Evolutionary conservation across 2,329 filamentous ascomycete genomes (phyloP), one percentile per base, ranked within the genome.

Genomic region (Pseudocercospora fijiensis): DNA sequence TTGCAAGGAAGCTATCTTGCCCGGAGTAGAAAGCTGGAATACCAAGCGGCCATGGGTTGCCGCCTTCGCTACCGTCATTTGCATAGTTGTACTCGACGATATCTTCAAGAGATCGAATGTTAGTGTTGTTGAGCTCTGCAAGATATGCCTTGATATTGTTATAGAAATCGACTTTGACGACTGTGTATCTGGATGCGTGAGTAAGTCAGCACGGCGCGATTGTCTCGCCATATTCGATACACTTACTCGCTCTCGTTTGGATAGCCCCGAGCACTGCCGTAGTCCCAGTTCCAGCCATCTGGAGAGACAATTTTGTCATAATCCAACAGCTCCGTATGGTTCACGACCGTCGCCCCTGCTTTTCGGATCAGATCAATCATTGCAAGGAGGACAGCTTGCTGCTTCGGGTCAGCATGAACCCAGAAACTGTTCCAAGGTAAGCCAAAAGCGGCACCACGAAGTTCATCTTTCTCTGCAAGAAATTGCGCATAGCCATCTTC

Each of bases 391-490:
- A 81, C 78, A 0, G 77, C 68, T 59, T 83, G 81, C 75, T 90
- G 86, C 41, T 85, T 81, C 1, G 75, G 68, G 47, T 86, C 82
- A 0, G 86, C 85, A 52, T 86, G 78, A 0, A 82, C 78, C 90
- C 89, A 92, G 77, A 92, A 89, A 67, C 84, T 86, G 47, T 85
- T 75, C 89, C 89, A 91, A 0, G 90, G 89, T 0, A 92, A 77
- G 6, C 89, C 90, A 62, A 92, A 91, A 0, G 79, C 82, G 1
- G 88, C 88, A 8, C 83, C 85, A 68, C 83, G 78, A 0, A 92
- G 81, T 1, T 82, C 80, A 0, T 77, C 72, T 63, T 81, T 85
- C 62, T 81, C 78, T 2, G 82, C 78, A 8, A 91, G 75, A 65
- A 82, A 88, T 60, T 84, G 80, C 0, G 80, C 71, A 70, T 88